Base-by-base conservation (phyloP, 805 yeast genomes). In the Yarrowia yakushimensis region DNA sequence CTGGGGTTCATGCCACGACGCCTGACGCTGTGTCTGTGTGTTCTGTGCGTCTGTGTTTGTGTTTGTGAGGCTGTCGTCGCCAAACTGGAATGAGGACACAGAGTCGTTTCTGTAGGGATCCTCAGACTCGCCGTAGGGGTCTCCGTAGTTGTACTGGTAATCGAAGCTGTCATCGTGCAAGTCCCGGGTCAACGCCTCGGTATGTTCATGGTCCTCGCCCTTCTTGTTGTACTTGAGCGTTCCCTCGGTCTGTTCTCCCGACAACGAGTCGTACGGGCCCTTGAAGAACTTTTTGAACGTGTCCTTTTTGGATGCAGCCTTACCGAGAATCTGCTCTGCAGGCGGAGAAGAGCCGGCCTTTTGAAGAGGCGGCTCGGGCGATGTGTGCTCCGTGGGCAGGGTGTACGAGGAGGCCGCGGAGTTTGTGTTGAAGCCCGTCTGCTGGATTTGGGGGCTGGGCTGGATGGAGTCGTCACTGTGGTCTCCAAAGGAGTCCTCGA, bases 401-500 rank as follows among this genome's bases (percentile, higher is more conserved):
- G 52, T 45, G 55, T 48, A 48, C n/a, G 55, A 48, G 0, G 55
- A 48, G 9, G 39, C 55, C 20, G 39, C 39, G 15, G 39, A 31
- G 30, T 20, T 28, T 27, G 55, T 33, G 55, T 33, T 23, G 43
- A 52, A 52, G n/a, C 33, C 59, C 12, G 22, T 5, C 59, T 52
- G 59, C 27, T 37, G 48, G 36, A 41, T 27, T 27, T 39, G 46
- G 10, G 66, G 66, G 36, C 57, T 37, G 17, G 66, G 63, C 57
- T 64, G 66, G 36, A 64, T 64, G 22, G 46, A 28, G 28, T 52
- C 65, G n/a, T 52, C 43, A 15, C 45, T 41, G 45, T 39, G 43
- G 37, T 63, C 65, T 22, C 45, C 34, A 45, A 28, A 17, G 23
- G 23, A 18, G 52, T 45, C 55, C 39, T 46, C 37, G 9, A 22